A percentile compares a stretch with the other conserved stretches of the same genome.
Evolutionary conservation across 768 basidiomycete genomes (phyloP).

Genomic region (Boletus rex-veris): DNA sequence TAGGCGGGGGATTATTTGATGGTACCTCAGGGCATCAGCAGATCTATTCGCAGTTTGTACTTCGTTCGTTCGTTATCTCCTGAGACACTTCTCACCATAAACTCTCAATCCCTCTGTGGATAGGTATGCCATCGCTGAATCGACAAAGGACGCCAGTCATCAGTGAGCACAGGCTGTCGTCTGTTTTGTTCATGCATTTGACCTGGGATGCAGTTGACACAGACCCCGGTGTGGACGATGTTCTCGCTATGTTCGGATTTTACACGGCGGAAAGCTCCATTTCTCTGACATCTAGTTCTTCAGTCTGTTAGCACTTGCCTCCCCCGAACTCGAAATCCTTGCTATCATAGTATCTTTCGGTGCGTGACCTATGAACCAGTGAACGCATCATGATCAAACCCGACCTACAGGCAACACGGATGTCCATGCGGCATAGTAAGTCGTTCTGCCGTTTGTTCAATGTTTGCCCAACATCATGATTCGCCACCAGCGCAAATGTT

Average conservation of each 20-base stretch:
- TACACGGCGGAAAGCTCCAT: not conserved
- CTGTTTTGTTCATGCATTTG: not conserved
- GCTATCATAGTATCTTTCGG: conserved; percentile 77
- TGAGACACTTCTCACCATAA: not conserved
- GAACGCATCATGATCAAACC: not conserved
- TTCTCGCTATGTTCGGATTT: conserved; percentile 62
- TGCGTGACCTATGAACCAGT: conserved; percentile 29
- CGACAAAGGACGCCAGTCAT: conserved; percentile 53
- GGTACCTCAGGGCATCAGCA: too few species aligned
- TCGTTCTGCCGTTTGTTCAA: not conserved
- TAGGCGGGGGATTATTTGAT: too few species aligned
- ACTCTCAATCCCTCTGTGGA: not conserved
- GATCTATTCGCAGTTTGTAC: not conserved
- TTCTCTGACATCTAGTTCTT: not conserved
- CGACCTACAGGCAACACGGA: conserved; percentile 64
- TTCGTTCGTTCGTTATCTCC: not conserved
- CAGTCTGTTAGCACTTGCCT: conserved; percentile 74
- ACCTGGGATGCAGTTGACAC: conserved; percentile 60
- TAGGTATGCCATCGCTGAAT: conserved; percentile 14
- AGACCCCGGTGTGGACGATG: conserved; percentile 85
- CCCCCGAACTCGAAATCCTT: conserved; percentile 78
- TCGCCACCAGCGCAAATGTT: conserved; percentile 56
- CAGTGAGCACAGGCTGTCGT: conserved; percentile 43
- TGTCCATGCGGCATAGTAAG: conserved; percentile 54
- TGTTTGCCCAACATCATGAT: not conserved